Base-by-base conservation (phyloP, 352 stramenopile genomes). In the Phytophthora vignae region DNA sequence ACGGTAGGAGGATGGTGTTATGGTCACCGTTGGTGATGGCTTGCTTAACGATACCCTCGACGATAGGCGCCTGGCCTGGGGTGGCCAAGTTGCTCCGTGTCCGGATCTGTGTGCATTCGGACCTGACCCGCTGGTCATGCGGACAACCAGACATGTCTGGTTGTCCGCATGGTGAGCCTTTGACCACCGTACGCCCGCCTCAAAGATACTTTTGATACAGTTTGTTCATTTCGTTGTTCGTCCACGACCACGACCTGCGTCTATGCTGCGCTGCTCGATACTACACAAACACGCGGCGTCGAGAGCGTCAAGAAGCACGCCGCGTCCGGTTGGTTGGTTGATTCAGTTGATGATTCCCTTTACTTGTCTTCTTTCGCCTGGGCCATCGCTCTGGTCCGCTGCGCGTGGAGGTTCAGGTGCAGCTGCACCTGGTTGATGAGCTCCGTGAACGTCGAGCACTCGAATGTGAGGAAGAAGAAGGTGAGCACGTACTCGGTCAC, bases 391-490 rank as follows among this genome's bases (percentile, higher is more conserved):
- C 66, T 70, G 40, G 55, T 57, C 53, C 29, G 60, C 25, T 79
- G 58, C 10, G 54, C 38, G 44, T 71, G 73, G 38, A 67, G 19
- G 49, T 92, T 69, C 21, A 88, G 65, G 33, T 92, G 84, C 19
- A 95, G 73, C 14, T 87, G 79, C 60, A 89, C 82, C 66, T 95
- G 73, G 73, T 88, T 93, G 31, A 72, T 70, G 11, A 95, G 67
- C 70, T 95, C 86, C 15, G 83, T 93, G 73, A 95, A 95, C 42
- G 83, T 86, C 55, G 88, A 93, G 71, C 84, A 92, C 76, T 95
- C 88, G 50, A 93, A 84, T 44, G 88, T 93, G 46, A 93, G 71
- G 57, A 93, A 87, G 73, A 88, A 95, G 76, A 95, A 93, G 38
- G 86, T 77, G 42, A 95, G 66, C 25, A 91, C 64, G 76, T 95